These are phyloP conservation scores for Histomonas meleagridis DNA, from an alignment of 208 protist genomes.

Conservation along the genomic window DNA sequence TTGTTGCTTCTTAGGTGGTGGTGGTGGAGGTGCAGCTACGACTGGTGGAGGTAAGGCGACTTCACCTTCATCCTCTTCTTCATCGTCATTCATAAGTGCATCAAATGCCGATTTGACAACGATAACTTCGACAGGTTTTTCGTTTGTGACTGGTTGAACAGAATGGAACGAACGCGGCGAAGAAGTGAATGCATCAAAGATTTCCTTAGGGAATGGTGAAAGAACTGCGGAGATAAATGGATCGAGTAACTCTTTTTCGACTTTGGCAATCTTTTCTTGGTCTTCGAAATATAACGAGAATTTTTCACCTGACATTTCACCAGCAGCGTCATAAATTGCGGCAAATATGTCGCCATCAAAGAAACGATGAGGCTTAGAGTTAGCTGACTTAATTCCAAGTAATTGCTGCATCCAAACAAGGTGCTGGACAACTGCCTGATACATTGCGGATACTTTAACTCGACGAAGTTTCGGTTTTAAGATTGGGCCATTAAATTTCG, in stretches of 20 bases:
- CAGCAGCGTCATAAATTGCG: background rate
- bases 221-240: too few relatives aligned
- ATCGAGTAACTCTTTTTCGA: background rate
- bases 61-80: background rate
- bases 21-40: background rate
- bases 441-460: background rate
- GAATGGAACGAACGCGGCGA: background rate
- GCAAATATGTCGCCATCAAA: slow-evolving; percentile 25
- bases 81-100: background rate
- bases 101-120: background rate
- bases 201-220: background rate
- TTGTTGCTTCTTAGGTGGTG: background rate
- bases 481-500: background rate
- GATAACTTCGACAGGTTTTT: too few relatives aligned
- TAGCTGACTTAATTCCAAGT: background rate
- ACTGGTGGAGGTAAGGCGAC: background rate
- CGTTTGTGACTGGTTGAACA: background rate
- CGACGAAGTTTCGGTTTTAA: slow-evolving; percentile 4
- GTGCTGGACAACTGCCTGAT: background rate
- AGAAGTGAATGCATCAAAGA: background rate
- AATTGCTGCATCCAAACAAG: background rate
- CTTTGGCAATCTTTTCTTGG: background rate
- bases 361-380: background rate
- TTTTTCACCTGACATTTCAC: background rate
- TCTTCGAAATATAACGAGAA: background rate